Conservation (phyloP, 2,329 filamentous ascomycete species). For the Coniochaeta sp. region DNA sequence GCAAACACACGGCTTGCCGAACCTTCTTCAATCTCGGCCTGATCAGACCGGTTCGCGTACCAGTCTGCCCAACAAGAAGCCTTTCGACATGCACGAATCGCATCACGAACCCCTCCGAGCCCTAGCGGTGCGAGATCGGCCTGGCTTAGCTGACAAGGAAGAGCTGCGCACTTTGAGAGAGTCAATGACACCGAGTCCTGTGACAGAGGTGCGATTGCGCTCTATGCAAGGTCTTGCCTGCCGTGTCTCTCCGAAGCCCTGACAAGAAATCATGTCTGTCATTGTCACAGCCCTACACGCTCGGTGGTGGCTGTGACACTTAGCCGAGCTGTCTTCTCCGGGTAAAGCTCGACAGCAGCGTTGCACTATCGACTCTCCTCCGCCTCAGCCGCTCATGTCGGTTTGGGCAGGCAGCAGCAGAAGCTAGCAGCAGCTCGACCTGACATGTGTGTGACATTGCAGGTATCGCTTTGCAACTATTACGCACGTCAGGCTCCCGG, state of each 20-base stretch:
- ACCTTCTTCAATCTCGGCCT: neutral
- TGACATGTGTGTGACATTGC: neutral
- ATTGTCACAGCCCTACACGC: neutral
- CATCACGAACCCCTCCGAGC: no score
- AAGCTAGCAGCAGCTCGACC: no score
- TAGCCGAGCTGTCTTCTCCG: no score
- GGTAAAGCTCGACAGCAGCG: neutral
- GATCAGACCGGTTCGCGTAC: neutral
- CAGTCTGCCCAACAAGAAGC: neutral
- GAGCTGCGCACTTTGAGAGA: neutral
- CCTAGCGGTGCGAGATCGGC: neutral
- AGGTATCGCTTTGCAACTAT: no score
- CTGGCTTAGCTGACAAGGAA: no score
- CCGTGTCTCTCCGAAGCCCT: neutral
- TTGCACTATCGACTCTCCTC: neutral
- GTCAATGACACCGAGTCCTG: neutral
- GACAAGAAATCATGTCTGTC: neutral
- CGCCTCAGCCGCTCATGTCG: neutral
- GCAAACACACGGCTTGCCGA: neutral
- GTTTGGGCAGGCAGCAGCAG: neutral
- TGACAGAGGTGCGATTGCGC: no score
- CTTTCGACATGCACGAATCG: neutral
- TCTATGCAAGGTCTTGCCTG: neutral
- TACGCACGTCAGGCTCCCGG: no score
- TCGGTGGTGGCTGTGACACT: neutral